Base-by-base conservation (phyloP, 2,329 filamentous ascomycete genomes). In the Didymella exigua region DNA sequence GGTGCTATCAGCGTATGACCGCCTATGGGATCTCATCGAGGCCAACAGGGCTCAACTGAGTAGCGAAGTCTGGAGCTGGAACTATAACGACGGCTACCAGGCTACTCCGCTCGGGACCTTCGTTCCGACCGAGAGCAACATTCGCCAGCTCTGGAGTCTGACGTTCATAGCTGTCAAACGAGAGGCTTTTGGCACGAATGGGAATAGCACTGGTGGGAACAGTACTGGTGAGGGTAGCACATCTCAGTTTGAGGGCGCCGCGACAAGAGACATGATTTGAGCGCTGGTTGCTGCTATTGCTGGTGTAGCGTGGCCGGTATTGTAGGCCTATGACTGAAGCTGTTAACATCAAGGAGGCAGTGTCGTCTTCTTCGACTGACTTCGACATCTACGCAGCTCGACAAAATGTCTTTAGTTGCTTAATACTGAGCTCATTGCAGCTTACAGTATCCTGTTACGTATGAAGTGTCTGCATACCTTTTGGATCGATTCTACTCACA, bases 1-100 rank as follows among this genome's bases (percentile, higher is more conserved):
- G 41, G 68, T 86, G 3, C 26, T 62, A 2, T 18, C 55, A 4
- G 85, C 86, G 0, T 88, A 88, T 60, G 85, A 85, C 56, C 71
- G 76, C 3, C 76, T 88, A 0, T 88, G 85, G 85, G 81, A 86
- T 61, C 73, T 80, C 0, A 86, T 88, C 27, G 83, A 87, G 26
- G 75, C 74, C 0, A 88, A 88, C 54, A 57, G 61, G 2, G 72
- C 68, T 2, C 77, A 83, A 49, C 68, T 88, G 13, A 82, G 81
- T 53, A 77, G 76, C 1, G 85, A 88, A 63, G 83, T 88, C 0
- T 88, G 86, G 86, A 85, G 81, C 45, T 88, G 84, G 85, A 75
- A 77, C 7, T 87, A 84, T 57, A 71, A 69, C 23, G 72, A 80
- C 56, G 79, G 71, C 2, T 86, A 82, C 63, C 61, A 77, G 30